Percentiles rank a stretch among this genome's conserved stretches.
Evolutionary conservation across 495 filamentous ascomycete species (phyloP).

Genomic region (Hyphodiscus hymeniophilus): DNA sequence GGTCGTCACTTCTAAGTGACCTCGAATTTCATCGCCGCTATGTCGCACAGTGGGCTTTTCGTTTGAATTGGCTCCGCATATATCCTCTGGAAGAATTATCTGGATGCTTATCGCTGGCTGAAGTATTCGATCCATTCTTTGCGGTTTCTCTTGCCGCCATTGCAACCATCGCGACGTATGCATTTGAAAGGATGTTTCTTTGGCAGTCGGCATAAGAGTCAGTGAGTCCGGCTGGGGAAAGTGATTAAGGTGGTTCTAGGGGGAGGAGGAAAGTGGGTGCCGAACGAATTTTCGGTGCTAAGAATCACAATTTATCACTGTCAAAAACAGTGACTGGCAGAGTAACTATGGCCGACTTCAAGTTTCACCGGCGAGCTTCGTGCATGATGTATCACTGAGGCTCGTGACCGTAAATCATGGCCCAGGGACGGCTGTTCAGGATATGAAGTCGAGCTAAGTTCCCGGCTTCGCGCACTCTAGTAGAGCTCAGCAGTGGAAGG

Average conservation of each 20-base stretch:
- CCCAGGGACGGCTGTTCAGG: too few relatives aligned
- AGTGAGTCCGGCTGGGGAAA: neutral
- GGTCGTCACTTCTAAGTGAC: slow-evolving; percentile 2
- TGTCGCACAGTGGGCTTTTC: slow-evolving; percentile 1
- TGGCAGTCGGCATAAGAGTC: neutral
- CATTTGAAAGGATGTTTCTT: neutral
- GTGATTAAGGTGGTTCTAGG: neutral
- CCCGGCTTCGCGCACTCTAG: too few relatives aligned
- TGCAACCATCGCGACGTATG: neutral
- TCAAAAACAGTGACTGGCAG: too few relatives aligned
- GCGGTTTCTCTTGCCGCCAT: neutral
- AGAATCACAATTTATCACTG: too few relatives aligned
- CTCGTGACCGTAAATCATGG: too few relatives aligned
- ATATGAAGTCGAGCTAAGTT: too few relatives aligned
- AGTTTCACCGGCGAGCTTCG: too few relatives aligned
- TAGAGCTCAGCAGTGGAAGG: too few relatives aligned
- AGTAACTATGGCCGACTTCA: too few relatives aligned
- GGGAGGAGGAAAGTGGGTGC: too few relatives aligned
- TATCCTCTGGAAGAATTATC: slow-evolving; percentile 3
- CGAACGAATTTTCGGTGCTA: too few relatives aligned
- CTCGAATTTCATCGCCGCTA: slow-evolving; percentile 2
- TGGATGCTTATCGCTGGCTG: slow-evolving; percentile 1
- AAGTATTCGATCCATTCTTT: neutral
- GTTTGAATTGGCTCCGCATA: neutral
- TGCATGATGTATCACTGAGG: too few relatives aligned